Evolutionary conservation across 352 stramenopile species (phyloP).

Genomic region (Globisporangium cederbergense): DNA sequence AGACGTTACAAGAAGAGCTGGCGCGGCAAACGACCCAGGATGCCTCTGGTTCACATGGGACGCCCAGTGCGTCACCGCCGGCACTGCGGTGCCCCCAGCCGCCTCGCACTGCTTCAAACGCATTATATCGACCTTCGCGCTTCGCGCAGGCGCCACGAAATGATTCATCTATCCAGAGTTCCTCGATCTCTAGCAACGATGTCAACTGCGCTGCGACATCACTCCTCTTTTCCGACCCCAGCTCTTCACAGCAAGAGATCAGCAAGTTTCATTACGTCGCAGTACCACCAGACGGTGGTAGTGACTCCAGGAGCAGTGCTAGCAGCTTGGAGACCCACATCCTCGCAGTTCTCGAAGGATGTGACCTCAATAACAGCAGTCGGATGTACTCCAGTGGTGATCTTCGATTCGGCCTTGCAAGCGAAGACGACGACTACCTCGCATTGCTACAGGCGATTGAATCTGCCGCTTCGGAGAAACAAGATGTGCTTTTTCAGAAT

Average conservation of each 20-base stretch:
- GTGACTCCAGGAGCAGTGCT: conserved; percentile 9
- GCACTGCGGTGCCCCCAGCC: conserved; percentile 20
- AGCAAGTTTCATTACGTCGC: background rate
- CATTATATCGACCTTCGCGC: conserved; percentile 12
- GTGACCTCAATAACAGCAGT: background rate
- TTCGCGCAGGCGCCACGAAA: background rate
- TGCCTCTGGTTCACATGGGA: background rate
- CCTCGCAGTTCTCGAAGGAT: conserved; percentile 15
- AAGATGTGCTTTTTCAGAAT: background rate
- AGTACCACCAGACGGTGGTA: background rate
- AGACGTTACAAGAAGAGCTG: conserved; percentile 31
- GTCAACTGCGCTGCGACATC: background rate
- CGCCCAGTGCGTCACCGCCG: background rate
- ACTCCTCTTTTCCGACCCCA: background rate
- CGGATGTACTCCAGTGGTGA: background rate
- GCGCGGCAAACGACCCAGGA: background rate
- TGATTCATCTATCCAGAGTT: background rate
- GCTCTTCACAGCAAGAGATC: background rate
- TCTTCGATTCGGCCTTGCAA: background rate
- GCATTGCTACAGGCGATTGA: conserved; percentile 9
- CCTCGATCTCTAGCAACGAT: background rate
- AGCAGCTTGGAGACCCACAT: conserved; percentile 34
- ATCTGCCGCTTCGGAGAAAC: background rate
- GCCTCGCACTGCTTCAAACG: background rate
- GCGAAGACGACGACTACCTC: conserved; percentile 8